Percentiles rank a stretch among this genome's conserved stretches.
Evolutionary conservation across 2,329 filamentous ascomycete genomes (phyloP).

Genomic region (Akanthomyces dipterigenus): DNA sequence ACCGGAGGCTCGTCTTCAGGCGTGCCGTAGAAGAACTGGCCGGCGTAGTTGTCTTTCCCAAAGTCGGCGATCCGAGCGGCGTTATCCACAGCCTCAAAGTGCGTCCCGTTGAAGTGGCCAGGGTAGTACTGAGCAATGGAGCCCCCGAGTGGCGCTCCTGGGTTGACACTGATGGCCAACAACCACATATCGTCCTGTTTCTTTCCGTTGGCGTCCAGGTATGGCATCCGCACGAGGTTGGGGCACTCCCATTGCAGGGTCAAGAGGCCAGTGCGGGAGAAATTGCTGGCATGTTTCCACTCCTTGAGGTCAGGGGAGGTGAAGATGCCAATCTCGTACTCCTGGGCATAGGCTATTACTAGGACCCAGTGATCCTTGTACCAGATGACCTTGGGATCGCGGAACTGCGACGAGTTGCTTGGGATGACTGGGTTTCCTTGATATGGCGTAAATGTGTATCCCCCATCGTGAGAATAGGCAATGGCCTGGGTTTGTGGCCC

Average conservation of each 20-base stretch:
- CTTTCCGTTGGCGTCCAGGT: conserved; percentile 29
- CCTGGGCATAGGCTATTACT: conserved; percentile 42
- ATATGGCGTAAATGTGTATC: conserved; percentile 56
- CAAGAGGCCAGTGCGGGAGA: conserved; percentile 44
- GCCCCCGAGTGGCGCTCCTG: conserved; percentile 49
- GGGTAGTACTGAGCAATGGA: conserved; percentile 50
- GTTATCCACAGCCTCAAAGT: conserved; percentile 37
- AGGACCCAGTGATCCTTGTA: conserved; percentile 52
- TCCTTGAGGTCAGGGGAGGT: conserved; percentile 51
- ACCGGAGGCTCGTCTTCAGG: conserved; percentile 22
- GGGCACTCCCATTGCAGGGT: conserved; percentile 58
- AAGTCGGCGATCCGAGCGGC: conserved; percentile 26
- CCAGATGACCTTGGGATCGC: conserved; percentile 60
- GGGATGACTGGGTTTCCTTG: conserved; percentile 53
- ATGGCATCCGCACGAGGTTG: conserved; percentile 50
- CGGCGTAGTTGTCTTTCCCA: conserved; percentile 31
- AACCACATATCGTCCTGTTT: conserved; percentile 29
- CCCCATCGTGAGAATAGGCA: conserved; percentile 55
- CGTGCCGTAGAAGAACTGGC: conserved; percentile 27
- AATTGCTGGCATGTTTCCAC: conserved; percentile 49
- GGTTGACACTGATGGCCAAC: conserved; percentile 48
- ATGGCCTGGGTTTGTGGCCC: conserved; percentile 47
- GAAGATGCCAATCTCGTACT: conserved; percentile 54
- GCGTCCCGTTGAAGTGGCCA: conserved; percentile 58
- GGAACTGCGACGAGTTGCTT: conserved; percentile 49